phyloP scores from a whole-genome alignment of 2,329 filamentous ascomycete species.

The Nemania sp. region DNA sequence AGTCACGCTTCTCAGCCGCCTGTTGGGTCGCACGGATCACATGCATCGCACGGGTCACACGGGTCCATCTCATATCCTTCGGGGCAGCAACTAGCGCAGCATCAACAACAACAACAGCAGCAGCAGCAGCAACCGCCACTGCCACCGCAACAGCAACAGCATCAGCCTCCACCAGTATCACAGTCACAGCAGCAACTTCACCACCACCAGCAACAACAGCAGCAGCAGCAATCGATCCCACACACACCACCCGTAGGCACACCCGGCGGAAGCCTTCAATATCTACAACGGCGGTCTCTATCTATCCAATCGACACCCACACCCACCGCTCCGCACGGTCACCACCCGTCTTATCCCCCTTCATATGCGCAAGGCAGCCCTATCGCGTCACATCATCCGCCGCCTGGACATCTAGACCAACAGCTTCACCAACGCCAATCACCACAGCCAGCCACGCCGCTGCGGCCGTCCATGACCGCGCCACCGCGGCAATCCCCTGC shows the following conservation, averaged over 20 bases:
- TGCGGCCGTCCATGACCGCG: constrained; percentile 52
- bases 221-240: constrained; percentile 42
- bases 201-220: constrained; percentile 7
- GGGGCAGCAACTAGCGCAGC: constrained; percentile 29
- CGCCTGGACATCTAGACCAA: constrained; percentile 40
- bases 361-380: constrained; percentile 59
- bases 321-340: constrained; percentile 64
- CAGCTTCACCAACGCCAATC: constrained; percentile 48
- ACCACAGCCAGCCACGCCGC: constrained; percentile 59
- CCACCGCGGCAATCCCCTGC: constrained; percentile 50
- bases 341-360: constrained; percentile 53
- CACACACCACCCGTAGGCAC: constrained; percentile 56
- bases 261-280: constrained; percentile 42
- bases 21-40: constrained; percentile 38
- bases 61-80: constrained; percentile 48
- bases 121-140: not conserved
- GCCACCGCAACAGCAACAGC: constrained; percentile 48
- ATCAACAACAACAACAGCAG: constrained; percentile 20
- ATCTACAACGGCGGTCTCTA: constrained; percentile 54
- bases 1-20: constrained; percentile 47
- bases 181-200: constrained; percentile 20
- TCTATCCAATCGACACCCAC: constrained; percentile 63
- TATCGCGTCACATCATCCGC: constrained; percentile 48
- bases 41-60: too few species aligned
- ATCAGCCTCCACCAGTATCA: constrained; percentile 10